These are phyloP conservation scores for Starmerella roubikii DNA, from an alignment of 805 yeast genomes.

Conservation along the genomic window DNA sequence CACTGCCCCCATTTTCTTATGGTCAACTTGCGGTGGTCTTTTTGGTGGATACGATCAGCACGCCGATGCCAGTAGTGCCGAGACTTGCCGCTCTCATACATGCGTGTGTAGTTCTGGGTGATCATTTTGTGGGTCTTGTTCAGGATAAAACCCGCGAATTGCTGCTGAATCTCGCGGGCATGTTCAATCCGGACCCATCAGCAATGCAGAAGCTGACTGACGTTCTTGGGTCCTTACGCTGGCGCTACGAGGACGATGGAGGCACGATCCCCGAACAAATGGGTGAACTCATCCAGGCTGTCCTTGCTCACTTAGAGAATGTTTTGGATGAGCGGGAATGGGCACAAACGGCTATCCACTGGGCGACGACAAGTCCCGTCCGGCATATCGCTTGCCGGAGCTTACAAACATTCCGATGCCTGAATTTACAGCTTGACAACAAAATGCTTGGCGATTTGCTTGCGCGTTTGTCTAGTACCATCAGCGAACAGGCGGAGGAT, in stretches of 20 bases:
- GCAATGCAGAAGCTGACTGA: slow-evolving; percentile 45
- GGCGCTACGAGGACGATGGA: slow-evolving; percentile 68
- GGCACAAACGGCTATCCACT: slow-evolving; percentile 67
- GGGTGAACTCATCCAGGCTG: slow-evolving; percentile 8
- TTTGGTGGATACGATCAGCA: slow-evolving; percentile 63
- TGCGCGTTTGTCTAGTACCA: slow-evolving; percentile 81
- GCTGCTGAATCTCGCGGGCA: slow-evolving; percentile 40
- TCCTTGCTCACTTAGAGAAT: slow-evolving; percentile 15
- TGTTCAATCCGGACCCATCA: slow-evolving; percentile 28
- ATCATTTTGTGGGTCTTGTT: slow-evolving; percentile 72
- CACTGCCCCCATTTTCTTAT: slow-evolving; percentile 54
- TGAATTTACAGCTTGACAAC: slow-evolving; percentile 70
- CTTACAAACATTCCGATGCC: slow-evolving; percentile 78
- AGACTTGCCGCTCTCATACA: slow-evolving; percentile 66
- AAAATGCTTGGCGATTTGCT: slow-evolving; percentile 86
- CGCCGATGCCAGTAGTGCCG: slow-evolving; percentile 44
- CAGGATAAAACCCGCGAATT: slow-evolving; percentile 74
- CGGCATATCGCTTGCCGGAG: slow-evolving; percentile 95
- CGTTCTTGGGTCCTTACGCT: slow-evolving; percentile 42
- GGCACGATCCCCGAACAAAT: slow-evolving; percentile 18
- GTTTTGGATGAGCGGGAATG: slow-evolving; percentile 33
- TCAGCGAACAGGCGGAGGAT: slow-evolving; percentile 76
- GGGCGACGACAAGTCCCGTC: slow-evolving; percentile 98
- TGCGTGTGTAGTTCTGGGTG: slow-evolving; percentile 64
- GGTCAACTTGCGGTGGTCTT: slow-evolving; percentile 81